These are phyloP conservation scores for Leishmania mexicana DNA, from an alignment of 208 protist species.

Conservation along the genomic window DNA sequence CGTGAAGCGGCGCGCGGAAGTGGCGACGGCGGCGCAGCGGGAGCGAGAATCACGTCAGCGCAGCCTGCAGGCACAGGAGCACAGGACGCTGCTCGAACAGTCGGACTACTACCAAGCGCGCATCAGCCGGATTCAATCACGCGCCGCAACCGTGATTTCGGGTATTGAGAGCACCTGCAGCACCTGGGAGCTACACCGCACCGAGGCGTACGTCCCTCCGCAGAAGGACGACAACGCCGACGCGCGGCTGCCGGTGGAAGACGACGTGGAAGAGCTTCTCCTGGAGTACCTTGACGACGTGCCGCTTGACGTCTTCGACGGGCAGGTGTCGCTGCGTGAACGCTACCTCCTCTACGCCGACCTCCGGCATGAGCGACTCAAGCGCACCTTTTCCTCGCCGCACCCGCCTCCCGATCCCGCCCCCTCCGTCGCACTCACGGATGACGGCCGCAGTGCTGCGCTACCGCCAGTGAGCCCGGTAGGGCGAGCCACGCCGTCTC, in stretches of 20 bases:
- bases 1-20: constrained; percentile 5
- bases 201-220: constrained; percentile 42
- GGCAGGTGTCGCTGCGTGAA: constrained; percentile 57
- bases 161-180: constrained; percentile 49
- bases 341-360: constrained; percentile 53
- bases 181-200: constrained; percentile 61
- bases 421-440: neutral
- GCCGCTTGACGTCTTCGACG: constrained; percentile 63
- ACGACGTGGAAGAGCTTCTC: constrained; percentile 58
- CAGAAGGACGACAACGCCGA: constrained; percentile 2
- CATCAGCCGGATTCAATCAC: constrained; percentile 29
- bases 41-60: constrained; percentile 21
- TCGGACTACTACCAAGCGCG: constrained; percentile 58
- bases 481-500: neutral
- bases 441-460: neutral
- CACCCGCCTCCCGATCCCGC: neutral
- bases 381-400: constrained; percentile 7
- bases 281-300: constrained; percentile 65
- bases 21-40: constrained; percentile 18
- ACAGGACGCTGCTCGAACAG: constrained; percentile 35
- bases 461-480: neutral
- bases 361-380: constrained; percentile 33
- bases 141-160: constrained; percentile 37
- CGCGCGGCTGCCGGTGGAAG: constrained; percentile 4
- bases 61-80: constrained; percentile 19